Base-by-base conservation (phyloP, 2,329 filamentous ascomycete species). In the Colletotrichum sp. region DNA sequence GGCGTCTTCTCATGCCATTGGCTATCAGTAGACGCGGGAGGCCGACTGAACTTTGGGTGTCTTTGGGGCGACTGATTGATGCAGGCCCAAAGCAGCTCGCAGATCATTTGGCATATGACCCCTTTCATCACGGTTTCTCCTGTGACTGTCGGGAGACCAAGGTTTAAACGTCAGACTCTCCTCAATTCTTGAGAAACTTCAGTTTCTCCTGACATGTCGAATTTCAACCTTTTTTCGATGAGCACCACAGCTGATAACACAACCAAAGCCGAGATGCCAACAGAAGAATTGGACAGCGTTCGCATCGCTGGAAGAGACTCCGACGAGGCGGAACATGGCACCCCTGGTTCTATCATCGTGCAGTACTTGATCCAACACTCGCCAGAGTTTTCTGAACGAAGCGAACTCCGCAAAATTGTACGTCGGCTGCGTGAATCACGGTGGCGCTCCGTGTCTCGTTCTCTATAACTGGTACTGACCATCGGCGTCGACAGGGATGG, bases 201-300 rank as follows among this genome's bases (percentile, higher is more conserved):
- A 10, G n/a, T n/a, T n/a, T n/a, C n/a, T n/a, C n/a, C 38, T 8
- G 8, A n/a, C 18, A n/a, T 43, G 5, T 21, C 43, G 21, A 13
- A 48, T 48, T 6, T 21, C 43, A 6, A 4, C 10, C 43, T 12
- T 5, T 13, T 48, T 21, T 3, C 43, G n/a, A 21, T 48, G 10
- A 48, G 3, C 13, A 4, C 10, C n/a, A n/a, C n/a, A n/a, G 0
- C 6, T 4, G 43, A 3, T 13, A 3, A 9, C 4, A 48, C 2
- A 4, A 5, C 43, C 3, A 4, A 48, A 48, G n/a, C 8, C n/a
- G n/a, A 3, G 43, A 48, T 13, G 43, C 6, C 43, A 3, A 13
- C n/a, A 48, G 43, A 8, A 8, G 43, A 48, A 48, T 5, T 13
- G 6, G 3, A 3, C 10, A 48, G 10, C 10, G 43, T 1, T 48